Evolutionary conservation across 805 yeast species (phyloP).

Genomic region (Peterozyma toletana): DNA sequence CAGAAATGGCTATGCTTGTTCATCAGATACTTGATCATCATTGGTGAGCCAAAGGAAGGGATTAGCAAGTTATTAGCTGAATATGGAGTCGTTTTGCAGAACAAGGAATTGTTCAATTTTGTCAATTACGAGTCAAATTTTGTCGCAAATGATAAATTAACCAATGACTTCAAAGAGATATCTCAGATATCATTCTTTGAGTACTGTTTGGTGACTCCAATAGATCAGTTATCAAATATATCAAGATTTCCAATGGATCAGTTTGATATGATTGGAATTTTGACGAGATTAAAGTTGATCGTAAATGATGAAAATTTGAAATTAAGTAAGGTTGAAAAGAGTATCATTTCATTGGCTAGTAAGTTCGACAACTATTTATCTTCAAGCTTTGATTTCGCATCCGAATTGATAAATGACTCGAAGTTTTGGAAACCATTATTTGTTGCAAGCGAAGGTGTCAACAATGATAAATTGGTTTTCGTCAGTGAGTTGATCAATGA

Average conservation of each 20-base stretch:
- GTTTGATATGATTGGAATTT: constrained; percentile 39
- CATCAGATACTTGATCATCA: constrained; percentile 35
- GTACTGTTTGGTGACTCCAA: constrained; percentile 22
- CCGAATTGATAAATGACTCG: background rate
- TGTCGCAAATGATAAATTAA: constrained; percentile 1
- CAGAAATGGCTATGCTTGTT: constrained; percentile 46
- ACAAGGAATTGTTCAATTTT: constrained; percentile 1
- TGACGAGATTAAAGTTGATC: constrained; percentile 29
- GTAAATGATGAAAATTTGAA: constrained; percentile 16
- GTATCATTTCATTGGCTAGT: constrained; percentile 30
- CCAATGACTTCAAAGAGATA: constrained; percentile 5
- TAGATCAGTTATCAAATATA: constrained; percentile 17
- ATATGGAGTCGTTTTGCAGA: constrained; percentile 10
- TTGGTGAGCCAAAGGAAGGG: constrained; percentile 49
- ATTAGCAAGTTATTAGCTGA: constrained; percentile 11
- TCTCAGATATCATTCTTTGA: constrained; percentile 24
- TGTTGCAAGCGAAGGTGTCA: background rate
- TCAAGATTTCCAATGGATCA: constrained; percentile 34
- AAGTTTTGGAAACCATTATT: constrained; percentile 24
- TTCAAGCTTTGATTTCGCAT: background rate
- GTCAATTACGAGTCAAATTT: constrained; percentile 5
- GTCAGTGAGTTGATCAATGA: constrained; percentile 27
- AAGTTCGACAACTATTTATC: constrained; percentile 35
- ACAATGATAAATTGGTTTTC: constrained; percentile 18
- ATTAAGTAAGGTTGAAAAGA: constrained; percentile 15